Percentiles rank a stretch among this genome's conserved stretches.
phyloP scores from a whole-genome alignment of 164 flowering plant genomes.

The Magnolia officinalis region DNA sequence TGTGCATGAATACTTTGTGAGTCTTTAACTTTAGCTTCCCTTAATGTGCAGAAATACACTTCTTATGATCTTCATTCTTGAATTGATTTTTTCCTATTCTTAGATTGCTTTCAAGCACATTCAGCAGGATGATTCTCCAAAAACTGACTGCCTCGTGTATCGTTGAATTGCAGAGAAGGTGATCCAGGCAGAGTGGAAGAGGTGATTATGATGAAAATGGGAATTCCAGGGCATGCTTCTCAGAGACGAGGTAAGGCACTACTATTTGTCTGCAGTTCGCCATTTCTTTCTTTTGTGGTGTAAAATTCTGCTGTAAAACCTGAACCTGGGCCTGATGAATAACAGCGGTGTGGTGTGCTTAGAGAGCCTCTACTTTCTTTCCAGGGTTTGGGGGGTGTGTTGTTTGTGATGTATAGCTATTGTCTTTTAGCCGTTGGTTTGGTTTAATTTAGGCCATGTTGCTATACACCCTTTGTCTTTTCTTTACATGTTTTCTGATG shows the following conservation, averaged over 20 bases:
- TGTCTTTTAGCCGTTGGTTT: slow-evolving; percentile 10
- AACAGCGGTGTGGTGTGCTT: slow-evolving; percentile 21
- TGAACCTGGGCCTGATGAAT: slow-evolving; percentile 19
- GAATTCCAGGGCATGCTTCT: not conserved
- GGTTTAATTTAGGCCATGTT: slow-evolving; percentile 4
- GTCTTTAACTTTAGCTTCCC: too few relatives aligned
- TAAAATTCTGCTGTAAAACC: slow-evolving; percentile 20
- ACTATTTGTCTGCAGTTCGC: slow-evolving; percentile 9
- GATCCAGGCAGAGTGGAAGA: slow-evolving; percentile 59
- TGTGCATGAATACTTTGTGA: too few relatives aligned
- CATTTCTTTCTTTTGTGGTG: slow-evolving; percentile 2
- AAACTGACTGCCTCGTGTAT: not conserved
- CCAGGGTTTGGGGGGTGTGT: slow-evolving; percentile 11
- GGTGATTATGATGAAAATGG: slow-evolving; percentile 31
- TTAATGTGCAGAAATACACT: too few relatives aligned
- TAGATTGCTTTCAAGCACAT: too few relatives aligned
- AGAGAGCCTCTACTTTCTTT: slow-evolving; percentile 4
- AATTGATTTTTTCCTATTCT: too few relatives aligned
- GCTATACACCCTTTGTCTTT: not conserved
- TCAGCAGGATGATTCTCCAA: too few relatives aligned
- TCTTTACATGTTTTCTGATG: not conserved
- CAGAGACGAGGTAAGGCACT: not conserved
- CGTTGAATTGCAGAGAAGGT: slow-evolving; percentile 42
- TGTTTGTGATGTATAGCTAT: slow-evolving; percentile 19
- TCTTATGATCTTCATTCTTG: too few relatives aligned